Percentiles rank a stretch among this genome's conserved stretches.
Conservation (phyloP, 768 basidiomycete genomes). For the Xerocomellus chrysenteron region DNA sequence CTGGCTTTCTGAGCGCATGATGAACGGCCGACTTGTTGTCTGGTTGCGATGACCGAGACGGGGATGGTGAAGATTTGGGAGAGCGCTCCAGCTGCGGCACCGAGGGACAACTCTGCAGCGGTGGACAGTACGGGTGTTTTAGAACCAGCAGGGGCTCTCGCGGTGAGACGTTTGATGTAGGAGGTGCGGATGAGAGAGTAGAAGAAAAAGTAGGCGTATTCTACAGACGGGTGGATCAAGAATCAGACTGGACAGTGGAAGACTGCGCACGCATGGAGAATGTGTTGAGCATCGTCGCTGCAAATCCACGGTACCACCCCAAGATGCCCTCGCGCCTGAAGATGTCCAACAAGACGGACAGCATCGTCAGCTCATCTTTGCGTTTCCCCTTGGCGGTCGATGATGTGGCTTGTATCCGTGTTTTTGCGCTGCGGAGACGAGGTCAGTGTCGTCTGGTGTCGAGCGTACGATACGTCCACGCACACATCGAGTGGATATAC, state of each 20-base stretch:
- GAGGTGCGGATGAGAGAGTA: constrained; percentile 87
- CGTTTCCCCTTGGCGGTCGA: constrained; percentile 52
- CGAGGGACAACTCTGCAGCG: constrained; percentile 79
- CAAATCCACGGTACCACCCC: constrained; percentile 90
- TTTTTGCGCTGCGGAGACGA: constrained; percentile 70
- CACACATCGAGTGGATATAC: constrained; percentile 97
- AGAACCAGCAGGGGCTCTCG: constrained; percentile 57
- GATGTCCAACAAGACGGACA: constrained; percentile 65
- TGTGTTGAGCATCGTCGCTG: constrained; percentile 96
- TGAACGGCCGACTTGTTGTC: constrained; percentile 83
- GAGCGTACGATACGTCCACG: constrained; percentile 26
- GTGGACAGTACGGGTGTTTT: constrained; percentile 67
- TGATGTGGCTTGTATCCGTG: constrained; percentile 84
- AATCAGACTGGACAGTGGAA: not conserved
- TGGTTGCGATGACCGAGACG: constrained; percentile 94
- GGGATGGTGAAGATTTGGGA: constrained; percentile 99
- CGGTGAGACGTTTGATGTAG: constrained; percentile 70
- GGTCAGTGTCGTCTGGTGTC: not conserved
- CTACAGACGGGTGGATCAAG: constrained; percentile 40
- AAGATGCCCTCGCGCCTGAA: constrained; percentile 76
- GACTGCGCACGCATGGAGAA: constrained; percentile 82
- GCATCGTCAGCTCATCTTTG: constrained; percentile 52
- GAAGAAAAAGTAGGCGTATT: constrained; percentile 99
- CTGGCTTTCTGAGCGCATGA: not conserved
- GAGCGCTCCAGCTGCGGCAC: constrained; percentile 89